Percentiles rank a stretch among this genome's conserved stretches.
phyloP scores from a whole-genome alignment of 306 rosid genomes.

The Cicer pinnatifidum region DNA sequence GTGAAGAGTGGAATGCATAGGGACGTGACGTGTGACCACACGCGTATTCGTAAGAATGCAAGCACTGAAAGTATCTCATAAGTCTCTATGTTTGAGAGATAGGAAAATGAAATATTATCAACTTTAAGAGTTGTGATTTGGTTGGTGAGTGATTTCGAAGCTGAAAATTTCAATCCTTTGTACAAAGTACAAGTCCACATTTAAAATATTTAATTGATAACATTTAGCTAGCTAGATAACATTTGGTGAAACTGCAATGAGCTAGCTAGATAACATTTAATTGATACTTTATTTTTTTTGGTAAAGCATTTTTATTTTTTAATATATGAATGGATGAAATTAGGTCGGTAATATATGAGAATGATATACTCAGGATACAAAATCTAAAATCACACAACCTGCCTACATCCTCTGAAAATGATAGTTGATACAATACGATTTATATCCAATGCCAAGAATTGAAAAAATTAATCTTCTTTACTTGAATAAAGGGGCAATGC shows the following conservation, averaged over 20 bases:
- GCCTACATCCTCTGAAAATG: not conserved
- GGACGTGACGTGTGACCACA: conserved; percentile 23
- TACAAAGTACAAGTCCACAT: conserved; percentile 39
- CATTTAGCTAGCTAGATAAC: no score
- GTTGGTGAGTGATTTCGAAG: conserved; percentile 41
- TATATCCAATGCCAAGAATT: not conserved
- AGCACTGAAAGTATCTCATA: not conserved
- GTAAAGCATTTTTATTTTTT: not conserved
- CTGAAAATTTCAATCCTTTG: conserved; percentile 38
- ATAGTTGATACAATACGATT: not conserved
- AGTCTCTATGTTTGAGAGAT: conserved; percentile 17
- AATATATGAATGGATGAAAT: not conserved
- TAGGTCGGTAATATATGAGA: no score
- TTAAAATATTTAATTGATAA: no score
- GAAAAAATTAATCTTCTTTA: not conserved
- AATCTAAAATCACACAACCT: not conserved
- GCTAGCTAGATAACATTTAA: conserved; percentile 9
- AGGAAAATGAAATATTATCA: not conserved
- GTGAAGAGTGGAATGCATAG: conserved; percentile 28
- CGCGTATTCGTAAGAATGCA: conserved; percentile 15
- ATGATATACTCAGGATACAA: not conserved
- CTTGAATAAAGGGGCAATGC: conserved; percentile 1
- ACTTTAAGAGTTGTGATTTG: conserved; percentile 33
- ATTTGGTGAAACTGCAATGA: not conserved
- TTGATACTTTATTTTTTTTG: not conserved